phyloP scores from a whole-genome alignment of 1,284 basidiomycete genomes.

The Fomitopsis betulina region DNA sequence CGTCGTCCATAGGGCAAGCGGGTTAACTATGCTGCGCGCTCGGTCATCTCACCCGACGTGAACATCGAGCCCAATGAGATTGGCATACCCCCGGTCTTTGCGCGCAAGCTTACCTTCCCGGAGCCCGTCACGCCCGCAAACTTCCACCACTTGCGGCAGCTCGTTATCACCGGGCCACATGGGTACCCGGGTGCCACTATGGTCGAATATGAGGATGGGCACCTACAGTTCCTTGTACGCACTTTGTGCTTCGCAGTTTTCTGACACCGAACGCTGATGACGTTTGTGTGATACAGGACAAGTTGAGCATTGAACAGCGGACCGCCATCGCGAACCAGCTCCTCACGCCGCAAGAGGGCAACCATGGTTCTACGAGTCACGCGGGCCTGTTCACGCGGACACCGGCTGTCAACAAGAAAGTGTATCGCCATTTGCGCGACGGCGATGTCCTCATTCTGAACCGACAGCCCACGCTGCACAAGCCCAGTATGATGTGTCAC shows the following conservation, averaged over 20 bases:
- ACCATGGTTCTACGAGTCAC: slow-evolving; percentile 41
- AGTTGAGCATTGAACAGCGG: slow-evolving; percentile 82
- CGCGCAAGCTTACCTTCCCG: slow-evolving; percentile 94
- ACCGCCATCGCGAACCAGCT: slow-evolving; percentile 98
- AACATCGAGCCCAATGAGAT: slow-evolving; percentile 99
- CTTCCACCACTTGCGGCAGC: slow-evolving; percentile 83
- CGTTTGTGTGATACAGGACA: slow-evolving; percentile 54
- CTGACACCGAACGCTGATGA: background rate
- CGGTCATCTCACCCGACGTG: slow-evolving; percentile 98
- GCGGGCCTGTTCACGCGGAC: slow-evolving; percentile 68
- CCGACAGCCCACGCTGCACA: slow-evolving; percentile 97
- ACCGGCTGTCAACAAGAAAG: slow-evolving; percentile 90
- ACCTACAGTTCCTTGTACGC: slow-evolving; percentile 73
- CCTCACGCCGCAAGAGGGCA: slow-evolving; percentile 85
- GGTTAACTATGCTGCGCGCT: slow-evolving; percentile 98
- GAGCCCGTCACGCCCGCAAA: slow-evolving; percentile 95
- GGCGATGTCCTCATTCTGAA: slow-evolving; percentile 97
- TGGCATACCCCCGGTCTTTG: slow-evolving; percentile 97
- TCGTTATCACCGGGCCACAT: slow-evolving; percentile 91
- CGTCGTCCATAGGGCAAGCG: slow-evolving; percentile 79
- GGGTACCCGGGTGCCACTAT: slow-evolving; percentile 92
- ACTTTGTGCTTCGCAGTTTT: background rate
- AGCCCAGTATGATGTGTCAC: slow-evolving; percentile 99
- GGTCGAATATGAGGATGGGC: slow-evolving; percentile 94
- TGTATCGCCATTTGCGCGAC: slow-evolving; percentile 92